These are phyloP conservation scores for Tetrapisispora namnaoensis DNA, from an alignment of 805 yeast species.

Conservation along the genomic window DNA sequence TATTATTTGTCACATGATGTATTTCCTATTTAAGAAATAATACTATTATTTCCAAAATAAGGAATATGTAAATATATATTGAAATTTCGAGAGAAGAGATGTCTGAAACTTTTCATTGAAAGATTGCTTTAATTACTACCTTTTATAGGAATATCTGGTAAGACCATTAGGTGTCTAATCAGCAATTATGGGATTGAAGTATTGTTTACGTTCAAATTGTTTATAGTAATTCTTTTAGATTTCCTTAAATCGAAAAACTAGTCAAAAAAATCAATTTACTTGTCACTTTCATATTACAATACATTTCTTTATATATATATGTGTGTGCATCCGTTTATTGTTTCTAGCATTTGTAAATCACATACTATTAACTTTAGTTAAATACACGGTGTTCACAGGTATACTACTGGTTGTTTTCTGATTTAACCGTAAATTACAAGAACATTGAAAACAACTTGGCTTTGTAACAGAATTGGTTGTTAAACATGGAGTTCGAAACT, in stretches of 20 bases:
- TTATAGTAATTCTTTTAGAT: neutral
- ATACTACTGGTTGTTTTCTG: no score
- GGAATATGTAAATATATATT: slow-evolving; percentile 1
- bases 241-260: neutral
- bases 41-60: neutral
- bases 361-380: no score
- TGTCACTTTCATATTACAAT: neutral
- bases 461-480: neutral
- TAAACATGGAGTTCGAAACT: neutral
- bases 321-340: no score
- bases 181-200: no score
- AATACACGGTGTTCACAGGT: no score
- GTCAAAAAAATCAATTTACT: neutral
- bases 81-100: neutral
- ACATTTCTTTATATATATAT: no score
- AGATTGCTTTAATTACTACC: no score
- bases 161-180: neutral
- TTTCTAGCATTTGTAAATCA: no score
- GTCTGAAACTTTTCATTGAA: neutral
- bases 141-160: neutral
- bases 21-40: neutral
- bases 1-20: neutral
- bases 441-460: neutral
- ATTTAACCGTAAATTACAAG: no score
- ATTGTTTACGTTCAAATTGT: neutral